Evolutionary conservation across 2,329 filamentous ascomycete genomes (phyloP), one percentile per base, ranked within the genome.

Genomic region (Beauveria sp.): DNA sequence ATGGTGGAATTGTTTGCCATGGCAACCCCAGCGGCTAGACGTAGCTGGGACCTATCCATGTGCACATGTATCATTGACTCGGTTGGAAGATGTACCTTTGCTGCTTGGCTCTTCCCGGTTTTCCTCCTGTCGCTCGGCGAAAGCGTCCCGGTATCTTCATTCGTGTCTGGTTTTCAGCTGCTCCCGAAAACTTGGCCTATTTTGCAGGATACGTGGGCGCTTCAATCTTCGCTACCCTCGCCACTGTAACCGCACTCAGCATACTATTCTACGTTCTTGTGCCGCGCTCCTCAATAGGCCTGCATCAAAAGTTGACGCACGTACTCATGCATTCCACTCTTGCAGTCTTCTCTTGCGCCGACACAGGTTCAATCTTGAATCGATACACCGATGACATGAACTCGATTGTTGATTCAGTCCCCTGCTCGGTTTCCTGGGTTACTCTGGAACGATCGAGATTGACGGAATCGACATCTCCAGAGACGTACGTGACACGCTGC

Each of bases 401-500:
- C 26, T 24, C 68, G 1, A 61, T 70, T 8, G 67, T 69, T n/a
- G 63, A 59, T 6, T 62, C 66, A 47, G 55, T 71, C 5, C 68
- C 14, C n/a, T 67, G 0, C 53, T 65, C 5, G 60, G 61, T 7
- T 56, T 67, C 14, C 47, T 67, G 2, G 60, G 63, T 2, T 59
- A 63, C 40, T 55, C 51, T 9, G 66, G 63, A 12, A 58, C 43
- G 8, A 63, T 67, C 3, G 22, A 47, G 3, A 71, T 82, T 22
- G 80, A 83, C 64, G 72, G 66, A 26, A 57, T 77, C 0, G 69
- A 74, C 1, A 70, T 79, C 4, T 47, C 69, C 30, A 63, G 60
- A 2, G 68, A 83, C 18, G 66, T 77, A 47, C 74, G 77, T 5
- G 34, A 70, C 1, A 64, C 67, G 0, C 69, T 83, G 1, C 78